Conservation (phyloP, 192 early-diverging fungal species). For the Bifiguratus adelaidae region DNA sequence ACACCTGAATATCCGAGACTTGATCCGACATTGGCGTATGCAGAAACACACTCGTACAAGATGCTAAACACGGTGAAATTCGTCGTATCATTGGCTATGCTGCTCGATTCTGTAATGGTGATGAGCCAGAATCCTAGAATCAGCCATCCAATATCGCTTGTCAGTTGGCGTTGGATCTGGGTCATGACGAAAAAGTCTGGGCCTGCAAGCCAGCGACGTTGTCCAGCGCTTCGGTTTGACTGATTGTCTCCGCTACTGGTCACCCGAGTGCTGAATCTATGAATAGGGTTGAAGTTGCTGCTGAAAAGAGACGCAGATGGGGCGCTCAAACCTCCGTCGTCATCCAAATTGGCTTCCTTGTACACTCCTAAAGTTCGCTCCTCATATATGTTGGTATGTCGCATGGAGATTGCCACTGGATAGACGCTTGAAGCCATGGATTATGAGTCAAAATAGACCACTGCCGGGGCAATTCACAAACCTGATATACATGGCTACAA, state of each 20-base stretch:
- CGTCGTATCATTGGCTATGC: slow-evolving; percentile 14
- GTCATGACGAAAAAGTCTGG: slow-evolving; percentile 24
- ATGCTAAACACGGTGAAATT: slow-evolving; percentile 13
- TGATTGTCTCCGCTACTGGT: no score
- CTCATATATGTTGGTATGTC: slow-evolving; percentile 23
- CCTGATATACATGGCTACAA: slow-evolving; percentile 26
- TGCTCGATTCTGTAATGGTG: slow-evolving; percentile 10
- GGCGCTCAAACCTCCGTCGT: no score
- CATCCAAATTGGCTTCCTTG: slow-evolving; percentile 1
- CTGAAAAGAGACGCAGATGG: no score
- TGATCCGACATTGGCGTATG: slow-evolving; percentile 20
- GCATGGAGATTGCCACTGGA: slow-evolving; percentile 22
- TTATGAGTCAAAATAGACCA: no score
- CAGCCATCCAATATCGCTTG: slow-evolving; percentile 21
- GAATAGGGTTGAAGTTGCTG: no score
- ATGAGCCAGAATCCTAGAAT: slow-evolving; percentile 14
- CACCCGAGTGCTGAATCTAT: no score
- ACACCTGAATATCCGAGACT: slow-evolving; percentile 14
- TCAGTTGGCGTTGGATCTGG: slow-evolving; percentile 20
- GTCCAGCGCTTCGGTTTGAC: no score
- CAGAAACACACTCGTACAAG: slow-evolving; percentile 18
- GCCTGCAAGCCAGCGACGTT: no score
- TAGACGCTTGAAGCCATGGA: no score
- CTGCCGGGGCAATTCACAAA: no score
- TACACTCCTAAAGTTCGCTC: slow-evolving; percentile 21